A percentile compares a stretch with the other conserved stretches of the same genome.
Conservation (phyloP, 139 green algal genomes). For the Picochlorum sp. region DNA sequence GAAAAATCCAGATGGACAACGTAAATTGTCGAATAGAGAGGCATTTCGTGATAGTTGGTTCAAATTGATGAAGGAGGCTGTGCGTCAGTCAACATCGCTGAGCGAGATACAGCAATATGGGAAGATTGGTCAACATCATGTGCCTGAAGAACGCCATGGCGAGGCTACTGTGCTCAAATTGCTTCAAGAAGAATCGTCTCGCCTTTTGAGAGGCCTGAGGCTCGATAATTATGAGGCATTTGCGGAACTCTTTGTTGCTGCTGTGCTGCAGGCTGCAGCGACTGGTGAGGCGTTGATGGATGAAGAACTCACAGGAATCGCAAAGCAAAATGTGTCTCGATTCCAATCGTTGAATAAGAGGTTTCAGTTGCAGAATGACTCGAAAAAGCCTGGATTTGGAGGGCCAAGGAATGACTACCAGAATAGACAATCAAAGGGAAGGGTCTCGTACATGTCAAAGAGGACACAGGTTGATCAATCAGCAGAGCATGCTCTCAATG, state of each 20-base stretch:
- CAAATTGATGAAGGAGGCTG: constrained; percentile 30
- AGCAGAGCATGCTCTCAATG: constrained; percentile 2
- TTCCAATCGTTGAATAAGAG: constrained; percentile 55
- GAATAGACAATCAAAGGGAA: neutral
- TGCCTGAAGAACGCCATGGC: neutral
- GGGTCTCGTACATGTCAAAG: neutral
- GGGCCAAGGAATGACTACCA: neutral
- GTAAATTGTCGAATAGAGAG: constrained; percentile 45
- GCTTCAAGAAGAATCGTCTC: constrained; percentile 24
- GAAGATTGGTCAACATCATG: too few relatives aligned
- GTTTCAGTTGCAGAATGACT: constrained; percentile 21
- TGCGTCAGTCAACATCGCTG: neutral
- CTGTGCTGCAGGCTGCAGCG: constrained; percentile 50
- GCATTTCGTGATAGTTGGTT: constrained; percentile 46
- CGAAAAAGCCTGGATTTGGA: neutral
- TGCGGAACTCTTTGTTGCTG: constrained; percentile 48
- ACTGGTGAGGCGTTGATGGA: constrained; percentile 48
- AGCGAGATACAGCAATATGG: neutral
- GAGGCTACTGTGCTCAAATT: constrained; percentile 18
- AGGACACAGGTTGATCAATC: neutral
- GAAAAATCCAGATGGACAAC: constrained; percentile 39
- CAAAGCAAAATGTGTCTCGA: constrained; percentile 30
- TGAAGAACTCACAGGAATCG: constrained; percentile 44
- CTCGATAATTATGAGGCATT: constrained; percentile 47
- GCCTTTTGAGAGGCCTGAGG: constrained; percentile 38